Percentiles rank a stretch among this genome's conserved stretches.
These are phyloP conservation scores for Aspergillus bertholletiae DNA, from an alignment of 495 filamentous ascomycete genomes.

Conservation along the genomic window DNA sequence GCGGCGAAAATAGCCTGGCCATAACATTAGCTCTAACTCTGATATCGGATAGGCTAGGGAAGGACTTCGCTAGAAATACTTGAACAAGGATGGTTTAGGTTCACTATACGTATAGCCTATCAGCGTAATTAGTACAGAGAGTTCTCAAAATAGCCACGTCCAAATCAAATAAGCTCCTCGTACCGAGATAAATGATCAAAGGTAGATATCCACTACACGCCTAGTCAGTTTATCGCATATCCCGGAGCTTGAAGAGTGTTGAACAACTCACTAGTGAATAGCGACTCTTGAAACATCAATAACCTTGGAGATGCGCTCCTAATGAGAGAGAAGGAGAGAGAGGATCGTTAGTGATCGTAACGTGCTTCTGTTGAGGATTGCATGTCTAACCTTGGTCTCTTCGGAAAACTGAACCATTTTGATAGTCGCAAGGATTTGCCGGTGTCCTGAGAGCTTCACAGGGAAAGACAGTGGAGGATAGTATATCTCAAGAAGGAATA, in stretches of 20 bases:
- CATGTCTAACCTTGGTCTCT: constrained; percentile 79
- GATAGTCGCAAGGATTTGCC: constrained; percentile 6
- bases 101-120: constrained; percentile 91
- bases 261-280: constrained; percentile 79
- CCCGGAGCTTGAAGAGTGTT: constrained; percentile 4
- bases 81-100: constrained; percentile 87
- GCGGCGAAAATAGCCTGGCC: constrained; percentile 67
- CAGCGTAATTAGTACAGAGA: constrained; percentile 9
- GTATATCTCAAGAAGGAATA: not conserved
- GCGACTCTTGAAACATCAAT: constrained; percentile 91
- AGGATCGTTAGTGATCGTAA: not conserved
- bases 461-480: not conserved
- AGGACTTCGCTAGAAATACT: constrained; percentile 50
- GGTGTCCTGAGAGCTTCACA: not conserved
- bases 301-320: constrained; percentile 96
- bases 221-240: constrained; percentile 29
- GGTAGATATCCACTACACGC: constrained; percentile 83
- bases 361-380: not conserved
- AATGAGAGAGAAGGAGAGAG: constrained; percentile 10
- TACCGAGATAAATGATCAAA: constrained; percentile 96
- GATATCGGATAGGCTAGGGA: not conserved
- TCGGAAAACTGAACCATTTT: constrained; percentile 88
- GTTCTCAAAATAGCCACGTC: not conserved
- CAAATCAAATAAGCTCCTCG: constrained; percentile 19
- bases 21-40: constrained; percentile 13